Conservation (phyloP, 495 filamentous ascomycete species). For the Podospora pseudocomata region DNA sequence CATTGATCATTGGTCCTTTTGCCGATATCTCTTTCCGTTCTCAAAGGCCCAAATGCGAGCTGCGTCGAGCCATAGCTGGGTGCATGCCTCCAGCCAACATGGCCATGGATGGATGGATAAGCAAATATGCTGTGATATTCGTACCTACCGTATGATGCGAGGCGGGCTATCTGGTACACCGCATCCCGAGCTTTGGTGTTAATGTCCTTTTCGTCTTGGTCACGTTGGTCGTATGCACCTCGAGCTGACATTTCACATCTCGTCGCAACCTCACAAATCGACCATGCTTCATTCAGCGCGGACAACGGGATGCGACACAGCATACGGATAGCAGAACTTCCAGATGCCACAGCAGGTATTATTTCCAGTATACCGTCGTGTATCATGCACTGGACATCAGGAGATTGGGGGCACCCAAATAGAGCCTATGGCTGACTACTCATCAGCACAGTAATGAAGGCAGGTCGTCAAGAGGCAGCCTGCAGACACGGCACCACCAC, state of each 20-base stretch:
- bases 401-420: not conserved
- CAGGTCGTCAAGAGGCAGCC: slow-evolving; percentile 12
- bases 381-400: not conserved
- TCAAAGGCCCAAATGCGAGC: not conserved
- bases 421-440: not conserved
- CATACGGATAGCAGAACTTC: not conserved
- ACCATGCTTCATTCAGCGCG: not conserved
- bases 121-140: not conserved
- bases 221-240: not conserved
- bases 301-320: not conserved
- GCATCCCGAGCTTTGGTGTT: not conserved
- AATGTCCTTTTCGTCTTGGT: not conserved
- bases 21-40: not conserved
- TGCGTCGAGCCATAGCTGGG: not conserved
- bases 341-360: not conserved
- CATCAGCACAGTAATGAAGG: not conserved
- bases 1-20: not conserved
- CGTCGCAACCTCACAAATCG: not conserved
- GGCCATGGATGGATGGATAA: not conserved
- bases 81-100: not conserved
- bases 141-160: not conserved
- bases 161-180: not conserved
- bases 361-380: not conserved
- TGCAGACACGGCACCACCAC: not conserved
- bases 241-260: not conserved